Conservation (phyloP, 2,329 filamentous ascomycete species). For the Ophiostoma montium region DNA sequence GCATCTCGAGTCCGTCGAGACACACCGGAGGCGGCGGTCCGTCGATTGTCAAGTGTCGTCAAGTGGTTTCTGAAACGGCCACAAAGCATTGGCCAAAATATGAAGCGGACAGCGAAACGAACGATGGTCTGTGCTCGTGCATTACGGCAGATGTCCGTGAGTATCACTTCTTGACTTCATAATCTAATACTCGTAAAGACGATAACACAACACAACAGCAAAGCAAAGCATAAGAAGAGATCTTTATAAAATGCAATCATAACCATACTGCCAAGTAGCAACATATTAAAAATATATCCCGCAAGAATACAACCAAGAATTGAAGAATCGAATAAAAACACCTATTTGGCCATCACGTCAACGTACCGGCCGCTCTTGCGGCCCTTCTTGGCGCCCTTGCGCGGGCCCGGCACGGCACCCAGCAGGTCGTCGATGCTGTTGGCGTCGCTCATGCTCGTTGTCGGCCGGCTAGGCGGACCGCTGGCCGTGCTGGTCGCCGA, state of each 20-base stretch:
- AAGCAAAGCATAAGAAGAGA: too few species aligned
- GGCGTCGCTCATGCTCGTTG: conserved; percentile 78
- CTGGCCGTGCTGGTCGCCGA: conserved; percentile 30
- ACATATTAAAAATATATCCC: neutral
- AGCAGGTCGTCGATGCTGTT: conserved; percentile 90
- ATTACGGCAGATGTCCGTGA: too few species aligned
- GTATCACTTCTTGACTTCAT: too few species aligned
- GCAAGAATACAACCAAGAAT: conserved; percentile 1
- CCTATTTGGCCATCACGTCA: conserved; percentile 76
- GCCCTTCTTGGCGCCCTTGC: conserved; percentile 54
- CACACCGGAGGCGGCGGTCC: too few species aligned
- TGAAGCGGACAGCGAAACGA: too few species aligned
- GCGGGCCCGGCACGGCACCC: conserved; percentile 52
- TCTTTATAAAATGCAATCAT: neutral
- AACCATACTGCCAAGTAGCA: neutral
- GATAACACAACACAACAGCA: too few species aligned
- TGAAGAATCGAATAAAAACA: neutral
- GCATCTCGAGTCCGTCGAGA: too few species aligned
- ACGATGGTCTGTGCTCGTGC: too few species aligned
- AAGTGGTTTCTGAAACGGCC: too few species aligned
- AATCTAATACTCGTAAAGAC: too few species aligned
- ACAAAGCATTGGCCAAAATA: too few species aligned
- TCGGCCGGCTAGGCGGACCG: conserved; percentile 52
- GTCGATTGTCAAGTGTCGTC: too few species aligned
- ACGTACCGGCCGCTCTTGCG: conserved; percentile 84